Evolutionary conservation across 129 eudicot genomes (phyloP).

Genomic region (Flaveria sonorensis): DNA sequence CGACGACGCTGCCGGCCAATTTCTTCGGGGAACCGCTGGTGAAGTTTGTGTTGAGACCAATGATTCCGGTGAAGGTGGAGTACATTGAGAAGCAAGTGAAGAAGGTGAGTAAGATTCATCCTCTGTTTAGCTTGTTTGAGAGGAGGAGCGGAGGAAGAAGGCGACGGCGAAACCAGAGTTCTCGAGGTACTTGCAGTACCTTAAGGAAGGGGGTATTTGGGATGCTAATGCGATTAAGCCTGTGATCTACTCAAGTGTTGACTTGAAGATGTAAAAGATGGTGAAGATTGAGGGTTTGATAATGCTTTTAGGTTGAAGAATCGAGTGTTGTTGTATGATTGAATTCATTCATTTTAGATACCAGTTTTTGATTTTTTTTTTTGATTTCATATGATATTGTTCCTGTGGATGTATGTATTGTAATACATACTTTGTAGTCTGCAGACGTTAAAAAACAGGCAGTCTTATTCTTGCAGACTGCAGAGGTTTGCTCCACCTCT

Average conservation of each 20-base stretch:
- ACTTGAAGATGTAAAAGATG: background rate
- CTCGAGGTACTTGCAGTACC: constrained; percentile 60
- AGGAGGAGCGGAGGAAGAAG: constrained; percentile 48
- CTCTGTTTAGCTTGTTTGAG: constrained; percentile 50
- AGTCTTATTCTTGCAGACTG: too few species aligned
- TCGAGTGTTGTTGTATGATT: too few species aligned
- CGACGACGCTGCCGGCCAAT: constrained; percentile 46
- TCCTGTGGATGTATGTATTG: too few species aligned
- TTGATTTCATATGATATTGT: background rate
- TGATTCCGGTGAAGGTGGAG: constrained; percentile 15
- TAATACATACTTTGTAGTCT: background rate
- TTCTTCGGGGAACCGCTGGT: constrained; percentile 20
- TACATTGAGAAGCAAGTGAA: constrained; percentile 44
- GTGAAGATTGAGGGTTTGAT: background rate
- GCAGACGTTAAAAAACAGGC: background rate
- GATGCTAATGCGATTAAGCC: constrained; percentile 41
- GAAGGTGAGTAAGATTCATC: constrained; percentile 61
- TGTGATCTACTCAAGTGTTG: constrained; percentile 38
- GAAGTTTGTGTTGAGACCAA: constrained; percentile 11
- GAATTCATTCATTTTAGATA: too few species aligned
- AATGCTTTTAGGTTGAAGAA: background rate
- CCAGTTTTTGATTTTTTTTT: background rate
- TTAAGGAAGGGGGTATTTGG: constrained; percentile 72
- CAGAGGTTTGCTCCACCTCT: too few species aligned
- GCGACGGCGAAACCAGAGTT: constrained; percentile 76